Base-by-base conservation (phyloP, 768 basidiomycete species). In the Lyophyllum atratum region DNA sequence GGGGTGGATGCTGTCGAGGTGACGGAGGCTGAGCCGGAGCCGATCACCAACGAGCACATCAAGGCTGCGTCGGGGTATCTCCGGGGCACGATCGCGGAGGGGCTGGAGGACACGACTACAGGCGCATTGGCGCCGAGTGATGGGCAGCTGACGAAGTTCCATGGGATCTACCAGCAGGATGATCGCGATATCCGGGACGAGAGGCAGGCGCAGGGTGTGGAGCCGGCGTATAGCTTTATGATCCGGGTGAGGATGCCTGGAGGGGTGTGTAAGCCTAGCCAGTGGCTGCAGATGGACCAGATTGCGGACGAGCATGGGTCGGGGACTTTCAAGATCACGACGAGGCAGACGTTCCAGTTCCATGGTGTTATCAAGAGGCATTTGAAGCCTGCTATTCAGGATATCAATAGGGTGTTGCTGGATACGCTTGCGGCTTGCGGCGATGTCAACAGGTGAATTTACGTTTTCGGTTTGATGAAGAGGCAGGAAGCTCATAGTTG, bases 41-140 rank as follows among this genome's bases (percentile, higher is more conserved):
- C 93, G 1, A 96, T 99, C 72, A 98, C 97, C 53, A 98, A 98
- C 78, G 97, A 99, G 75, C 94, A 98, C 73, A 98, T 98, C 83
- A 99, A 98, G 78, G 97, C 92, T 47, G 95, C 96, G 5, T 93
- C 91, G 46, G 85, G 87, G 54, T 98, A 90, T 76, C 83, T 98
- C 21, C 90, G 97, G 52, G 97, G 97, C 2, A 98, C 97, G 34
- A 98, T 99, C 70, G 80, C 78, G 1, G 95, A 98, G 70, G 96
- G 97, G 45, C 82, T 99, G 33, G 79, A 83, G 62, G 96, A 98
- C 70, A 81, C 76, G 53, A 84, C 80, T 53, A 97, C 96, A 1
- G 96, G 94, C 49, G 92, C 93, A n/a, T 85, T 98, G 28, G 89
- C 95, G 12, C 78, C 93, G 5, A 87, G 86, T 61, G 97, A 99